Percentiles rank a stretch among this genome's conserved stretches.
These are phyloP conservation scores for Quercus berberidifolia DNA, from an alignment of 306 rosid species.

Conservation along the genomic window DNA sequence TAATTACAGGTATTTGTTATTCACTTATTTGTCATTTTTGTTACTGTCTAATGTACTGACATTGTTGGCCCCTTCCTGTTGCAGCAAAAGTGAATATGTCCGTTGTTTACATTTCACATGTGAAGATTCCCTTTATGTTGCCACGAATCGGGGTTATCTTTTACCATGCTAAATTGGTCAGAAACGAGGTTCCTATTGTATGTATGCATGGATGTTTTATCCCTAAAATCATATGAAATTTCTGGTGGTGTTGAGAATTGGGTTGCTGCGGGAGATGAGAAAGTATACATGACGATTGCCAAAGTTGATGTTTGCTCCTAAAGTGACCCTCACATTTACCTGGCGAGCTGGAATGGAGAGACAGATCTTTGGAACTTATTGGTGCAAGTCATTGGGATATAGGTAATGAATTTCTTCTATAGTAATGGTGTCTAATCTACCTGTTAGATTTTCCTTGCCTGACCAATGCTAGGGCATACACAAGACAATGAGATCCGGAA, in stretches of 20 bases:
- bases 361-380: constrained; percentile 76
- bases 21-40: not conserved
- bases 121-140: constrained; percentile 70
- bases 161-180: constrained; percentile 68
- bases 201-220: constrained; percentile 66
- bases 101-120: constrained; percentile 65
- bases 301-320: constrained; percentile 49
- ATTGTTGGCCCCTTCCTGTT: constrained; percentile 24
- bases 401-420: constrained; percentile 46
- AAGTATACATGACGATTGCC: constrained; percentile 63
- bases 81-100: constrained; percentile 97
- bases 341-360: constrained; percentile 91
- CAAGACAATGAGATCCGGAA: constrained; percentile 10
- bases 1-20: not conserved
- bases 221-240: constrained; percentile 35
- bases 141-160: constrained; percentile 80
- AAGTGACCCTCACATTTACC: constrained; percentile 40
- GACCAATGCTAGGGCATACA: constrained; percentile 1
- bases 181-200: constrained; percentile 67
- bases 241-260: constrained; percentile 54
- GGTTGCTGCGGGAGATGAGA: constrained; percentile 91
- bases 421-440: constrained; percentile 2
- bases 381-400: constrained; percentile 86
- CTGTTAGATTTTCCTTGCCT: constrained; percentile 1
- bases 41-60: constrained; percentile 16